Evolutionary conservation across 192 early-diverging fungal species (phyloP).

Genomic region (Chytriomyces hyalinus): DNA sequence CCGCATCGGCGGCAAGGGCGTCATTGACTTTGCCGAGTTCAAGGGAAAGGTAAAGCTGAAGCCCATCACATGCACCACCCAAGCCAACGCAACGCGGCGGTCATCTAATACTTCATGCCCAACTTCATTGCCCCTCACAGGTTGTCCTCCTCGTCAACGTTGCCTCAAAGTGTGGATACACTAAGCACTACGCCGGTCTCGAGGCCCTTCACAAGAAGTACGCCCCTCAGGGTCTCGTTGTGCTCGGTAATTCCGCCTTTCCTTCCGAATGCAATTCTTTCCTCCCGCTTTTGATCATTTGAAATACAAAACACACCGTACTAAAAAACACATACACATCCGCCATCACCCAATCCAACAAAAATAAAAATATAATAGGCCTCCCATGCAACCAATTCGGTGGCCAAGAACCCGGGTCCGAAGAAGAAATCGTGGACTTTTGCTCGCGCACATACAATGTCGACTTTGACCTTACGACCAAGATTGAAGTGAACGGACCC

Average conservation of each 20-base stretch:
- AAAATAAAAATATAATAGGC: constrained; percentile 31
- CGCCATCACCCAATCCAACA: background rate
- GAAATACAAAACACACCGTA: too few relatives aligned
- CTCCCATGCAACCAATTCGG: constrained; percentile 77
- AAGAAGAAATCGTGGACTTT: constrained; percentile 54
- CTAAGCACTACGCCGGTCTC: constrained; percentile 62
- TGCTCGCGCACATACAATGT: constrained; percentile 78
- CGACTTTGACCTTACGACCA: constrained; percentile 81
- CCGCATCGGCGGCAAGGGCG: constrained; percentile 11
- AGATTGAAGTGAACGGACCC: constrained; percentile 75
- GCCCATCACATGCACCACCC: too few relatives aligned
- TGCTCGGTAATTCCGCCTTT: constrained; percentile 57
- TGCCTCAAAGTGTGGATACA: constrained; percentile 86
- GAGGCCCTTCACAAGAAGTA: constrained; percentile 54
- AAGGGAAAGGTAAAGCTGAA: constrained; percentile 14
- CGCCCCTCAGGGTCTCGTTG: constrained; percentile 68
- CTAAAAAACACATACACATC: background rate
- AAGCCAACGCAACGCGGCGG: too few relatives aligned
- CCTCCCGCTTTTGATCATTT: too few relatives aligned
- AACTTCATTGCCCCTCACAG: too few relatives aligned
- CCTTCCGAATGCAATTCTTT: too few relatives aligned
- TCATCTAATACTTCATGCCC: too few relatives aligned
- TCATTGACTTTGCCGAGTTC: constrained; percentile 16
- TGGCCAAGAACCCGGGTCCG: constrained; percentile 30
- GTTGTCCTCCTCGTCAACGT: constrained; percentile 87